Evolutionary conservation across 805 yeast species (phyloP).

Genomic region (Zygosaccharomyces siamensis): DNA sequence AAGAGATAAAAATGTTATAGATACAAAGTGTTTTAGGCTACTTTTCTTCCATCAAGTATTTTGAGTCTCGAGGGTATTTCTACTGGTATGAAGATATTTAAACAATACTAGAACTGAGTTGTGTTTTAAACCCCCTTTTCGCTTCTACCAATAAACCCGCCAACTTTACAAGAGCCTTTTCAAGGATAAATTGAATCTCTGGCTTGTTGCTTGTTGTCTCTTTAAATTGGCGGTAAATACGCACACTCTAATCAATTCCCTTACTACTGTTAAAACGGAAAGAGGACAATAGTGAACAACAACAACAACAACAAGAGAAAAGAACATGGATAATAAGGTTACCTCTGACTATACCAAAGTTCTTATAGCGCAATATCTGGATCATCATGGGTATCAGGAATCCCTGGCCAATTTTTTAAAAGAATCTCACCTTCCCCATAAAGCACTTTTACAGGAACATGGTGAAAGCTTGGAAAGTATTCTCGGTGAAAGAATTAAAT

Average conservation of each 20-base stretch:
- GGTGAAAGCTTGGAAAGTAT: constrained; percentile 22
- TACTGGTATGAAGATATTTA: too few relatives aligned
- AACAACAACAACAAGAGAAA: background rate
- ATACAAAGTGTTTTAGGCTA: too few relatives aligned
- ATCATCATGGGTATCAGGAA: constrained; percentile 41
- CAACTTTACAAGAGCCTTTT: too few relatives aligned
- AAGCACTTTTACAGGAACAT: constrained; percentile 7
- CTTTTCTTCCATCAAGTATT: too few relatives aligned
- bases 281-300: background rate
- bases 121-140: too few relatives aligned
- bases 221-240: background rate
- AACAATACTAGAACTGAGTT: too few relatives aligned
- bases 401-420: constrained; percentile 47
- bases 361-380: constrained; percentile 57
- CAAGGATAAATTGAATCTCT: too few relatives aligned
- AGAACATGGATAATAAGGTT: background rate
- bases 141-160: too few relatives aligned
- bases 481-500: constrained; percentile 27
- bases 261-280: background rate
- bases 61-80: too few relatives aligned
- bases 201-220: too few relatives aligned
- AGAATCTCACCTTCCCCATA: constrained; percentile 21
- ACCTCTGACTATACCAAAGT: constrained; percentile 25
- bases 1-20: too few relatives aligned
- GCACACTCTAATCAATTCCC: background rate